Evolutionary conservation across 1,284 basidiomycete species (phyloP).

Genomic region (Apiotrichum montevideense): DNA sequence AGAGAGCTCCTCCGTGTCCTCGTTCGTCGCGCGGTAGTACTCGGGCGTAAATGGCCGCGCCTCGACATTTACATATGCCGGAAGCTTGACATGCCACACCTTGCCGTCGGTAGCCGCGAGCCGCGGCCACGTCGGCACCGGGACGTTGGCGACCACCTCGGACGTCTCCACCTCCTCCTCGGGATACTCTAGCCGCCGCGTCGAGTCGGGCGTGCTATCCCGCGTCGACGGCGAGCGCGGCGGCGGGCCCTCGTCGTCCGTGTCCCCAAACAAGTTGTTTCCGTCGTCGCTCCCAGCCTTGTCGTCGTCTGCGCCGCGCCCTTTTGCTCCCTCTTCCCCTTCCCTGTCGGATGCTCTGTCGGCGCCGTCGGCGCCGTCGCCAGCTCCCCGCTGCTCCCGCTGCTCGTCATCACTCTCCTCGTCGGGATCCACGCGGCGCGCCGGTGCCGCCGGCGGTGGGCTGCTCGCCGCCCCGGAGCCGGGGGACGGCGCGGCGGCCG

Average conservation of each 20-base stretch:
- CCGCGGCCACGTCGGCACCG: conserved; percentile 37
- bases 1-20: conserved; percentile 19
- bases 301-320: conserved; percentile 6
- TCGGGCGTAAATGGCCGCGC: conserved; percentile 40
- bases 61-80: conserved; percentile 41
- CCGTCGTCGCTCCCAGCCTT: conserved; percentile 2
- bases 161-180: conserved; percentile 31
- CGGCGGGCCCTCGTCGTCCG: conserved; percentile 60
- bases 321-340: conserved; percentile 6
- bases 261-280: conserved; percentile 62
- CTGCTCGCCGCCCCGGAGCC: neutral
- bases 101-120: conserved; percentile 39
- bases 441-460: neutral
- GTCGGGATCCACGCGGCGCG: conserved; percentile 5
- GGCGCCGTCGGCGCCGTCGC: neutral
- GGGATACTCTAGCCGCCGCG: conserved; percentile 50
- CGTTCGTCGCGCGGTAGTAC: conserved; percentile 32
- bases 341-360: neutral
- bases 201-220: conserved; percentile 58
- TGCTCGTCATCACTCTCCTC: conserved; percentile 2
- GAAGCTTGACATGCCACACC: conserved; percentile 41
- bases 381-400: neutral
- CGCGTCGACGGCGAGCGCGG: conserved; percentile 64
- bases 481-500: conserved; percentile 5
- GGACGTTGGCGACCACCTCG: conserved; percentile 29